Evolutionary conservation across 257 asterid species (phyloP), one percentile per base, ranked within the genome.

Genomic region (Linaria vulgaris): DNA sequence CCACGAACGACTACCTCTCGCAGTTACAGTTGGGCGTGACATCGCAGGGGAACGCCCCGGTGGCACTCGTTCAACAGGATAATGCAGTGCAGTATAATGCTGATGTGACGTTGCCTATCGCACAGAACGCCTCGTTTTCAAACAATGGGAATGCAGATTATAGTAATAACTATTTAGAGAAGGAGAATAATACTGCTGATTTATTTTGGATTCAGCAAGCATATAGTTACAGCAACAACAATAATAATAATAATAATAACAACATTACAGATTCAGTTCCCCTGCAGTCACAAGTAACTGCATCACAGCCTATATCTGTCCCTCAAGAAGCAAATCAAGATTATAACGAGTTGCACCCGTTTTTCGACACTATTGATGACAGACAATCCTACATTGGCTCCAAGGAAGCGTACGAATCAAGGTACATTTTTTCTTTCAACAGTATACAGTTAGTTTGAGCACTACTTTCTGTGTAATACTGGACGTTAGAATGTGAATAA

Each of bases 311-410:
- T 31, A 24, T 74, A 54, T 10, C 34, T 39, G 23, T 72, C 46
- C 80, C 77, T 63, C 82, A 82, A 66, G 84, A 79, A 23, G 69
- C 66, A 6, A 43, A 53, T 30, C 88, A 67, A 58, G 95, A 83
- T 59, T 85, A 80, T 39, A 82, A 75, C 30, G 95, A 82, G 73
- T 76, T 85, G 65, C 85, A 82, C n/a, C 83, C 87, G 2, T 85
- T 79, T 52, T 85, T 85, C 47, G 90, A 90, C 30, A 69, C 71
- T 12, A 78, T 87, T 17, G 96, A 87, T 62, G 95, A 87, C 34
- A 76, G 89, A 13, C 95, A 87, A 47, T 87, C 95, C 22, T 85
- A 70, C 48, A 81, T 85, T 13, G 86, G 78, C 45, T 77, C 90
- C 54, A 87, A 82, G 66, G 91, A 85, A 62, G 79, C 83, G 1